phyloP scores from a whole-genome alignment of 257 asterid species.

The Ocimum tenuiflorum region DNA sequence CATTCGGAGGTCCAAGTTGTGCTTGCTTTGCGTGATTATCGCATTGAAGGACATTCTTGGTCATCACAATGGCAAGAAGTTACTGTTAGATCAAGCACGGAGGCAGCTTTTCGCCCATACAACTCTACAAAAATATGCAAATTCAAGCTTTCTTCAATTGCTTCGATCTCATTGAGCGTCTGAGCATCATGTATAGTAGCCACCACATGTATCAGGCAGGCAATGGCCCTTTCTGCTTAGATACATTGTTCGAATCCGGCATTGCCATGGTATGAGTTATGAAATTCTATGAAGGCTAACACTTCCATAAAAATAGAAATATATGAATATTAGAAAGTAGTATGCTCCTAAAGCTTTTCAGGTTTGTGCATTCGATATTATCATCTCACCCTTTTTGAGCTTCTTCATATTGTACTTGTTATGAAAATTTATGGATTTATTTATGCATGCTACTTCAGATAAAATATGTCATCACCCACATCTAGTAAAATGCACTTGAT shows the following conservation, averaged over 20 bases:
- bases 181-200: constrained; percentile 22
- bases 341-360: too few relatives aligned
- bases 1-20: constrained; percentile 42
- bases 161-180: constrained; percentile 60
- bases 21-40: constrained; percentile 60
- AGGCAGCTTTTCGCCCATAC: constrained; percentile 58
- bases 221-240: background rate
- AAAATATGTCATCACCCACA: too few relatives aligned
- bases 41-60: constrained; percentile 43
- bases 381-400: too few relatives aligned
- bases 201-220: background rate
- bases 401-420: background rate
- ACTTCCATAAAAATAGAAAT: background rate
- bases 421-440: background rate
- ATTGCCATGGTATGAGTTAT: background rate
- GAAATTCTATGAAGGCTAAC: background rate
- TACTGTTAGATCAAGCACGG: constrained; percentile 55
- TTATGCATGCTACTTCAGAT: too few relatives aligned
- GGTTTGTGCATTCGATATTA: background rate
- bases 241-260: background rate
- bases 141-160: constrained; percentile 56
- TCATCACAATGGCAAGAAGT: constrained; percentile 52
- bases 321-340: background rate
- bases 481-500: background rate
- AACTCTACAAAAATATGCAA: constrained; percentile 35